Percentiles rank a stretch among this genome's conserved stretches.
Evolutionary conservation across 2,329 filamentous ascomycete genomes (phyloP).

Genomic region (Aspergillus felis): DNA sequence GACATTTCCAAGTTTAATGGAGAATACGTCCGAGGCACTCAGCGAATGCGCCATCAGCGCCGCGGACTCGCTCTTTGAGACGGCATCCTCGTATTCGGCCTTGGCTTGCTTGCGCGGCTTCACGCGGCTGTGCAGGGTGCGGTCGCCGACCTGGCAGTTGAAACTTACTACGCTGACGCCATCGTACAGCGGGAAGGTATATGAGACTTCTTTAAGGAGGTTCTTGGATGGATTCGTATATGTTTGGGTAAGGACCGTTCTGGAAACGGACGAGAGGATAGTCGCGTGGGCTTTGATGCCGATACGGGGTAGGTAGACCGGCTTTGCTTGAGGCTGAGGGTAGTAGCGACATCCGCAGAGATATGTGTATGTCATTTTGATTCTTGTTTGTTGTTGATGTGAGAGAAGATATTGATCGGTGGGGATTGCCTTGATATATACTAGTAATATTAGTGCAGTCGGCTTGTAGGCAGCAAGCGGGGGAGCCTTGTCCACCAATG

Average conservation of each 20-base stretch:
- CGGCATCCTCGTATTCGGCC: conserved; percentile 56
- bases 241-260: conserved; percentile 53
- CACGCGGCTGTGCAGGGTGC: conserved; percentile 57
- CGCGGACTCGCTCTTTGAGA: conserved; percentile 57
- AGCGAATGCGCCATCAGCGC: conserved; percentile 62
- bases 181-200: conserved; percentile 69
- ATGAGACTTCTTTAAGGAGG: conserved; percentile 54
- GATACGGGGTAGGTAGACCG: conserved; percentile 57
- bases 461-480: no score
- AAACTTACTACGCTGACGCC: conserved; percentile 68
- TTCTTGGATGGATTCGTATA: conserved; percentile 56
- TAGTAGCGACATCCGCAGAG: conserved; percentile 8
- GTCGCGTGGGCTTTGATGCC: conserved; percentile 56
- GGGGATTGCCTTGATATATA: no score
- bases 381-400: neutral
- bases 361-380: neutral
- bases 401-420: neutral
- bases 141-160: conserved; percentile 58
- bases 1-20: conserved; percentile 64
- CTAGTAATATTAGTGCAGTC: no score
- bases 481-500: no score
- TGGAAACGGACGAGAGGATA: conserved; percentile 54
- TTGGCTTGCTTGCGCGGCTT: conserved; percentile 63
- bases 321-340: neutral
- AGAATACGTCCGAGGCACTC: conserved; percentile 62